Conservation (phyloP, 2,329 filamentous ascomycete genomes). For the Pseudodiploospora longispora region DNA sequence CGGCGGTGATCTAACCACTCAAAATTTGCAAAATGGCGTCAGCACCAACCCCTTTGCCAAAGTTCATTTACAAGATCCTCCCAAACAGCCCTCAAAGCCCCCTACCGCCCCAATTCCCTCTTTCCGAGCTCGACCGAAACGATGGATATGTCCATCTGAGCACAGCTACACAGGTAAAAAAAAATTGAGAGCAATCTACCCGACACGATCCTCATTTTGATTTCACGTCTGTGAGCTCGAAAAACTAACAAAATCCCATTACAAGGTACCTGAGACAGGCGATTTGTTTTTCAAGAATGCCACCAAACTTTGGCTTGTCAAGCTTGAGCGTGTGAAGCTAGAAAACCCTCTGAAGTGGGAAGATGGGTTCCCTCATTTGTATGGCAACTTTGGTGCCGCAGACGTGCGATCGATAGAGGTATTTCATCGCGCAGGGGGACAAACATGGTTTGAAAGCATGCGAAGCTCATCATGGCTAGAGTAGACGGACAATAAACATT, state of each 20-base stretch:
- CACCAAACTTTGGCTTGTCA: slow-evolving; percentile 41
- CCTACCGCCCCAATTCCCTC: slow-evolving; percentile 45
- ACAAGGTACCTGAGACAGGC: slow-evolving; percentile 36
- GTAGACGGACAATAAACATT: slow-evolving; percentile 12
- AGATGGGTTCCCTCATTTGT: slow-evolving; percentile 50
- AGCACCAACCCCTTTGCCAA: slow-evolving; percentile 22
- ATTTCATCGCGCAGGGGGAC: slow-evolving; percentile 35
- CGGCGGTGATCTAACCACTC: no score
- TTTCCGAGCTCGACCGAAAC: slow-evolving; percentile 50
- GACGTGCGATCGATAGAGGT: slow-evolving; percentile 40
- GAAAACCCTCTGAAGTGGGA: slow-evolving; percentile 45
- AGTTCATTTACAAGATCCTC: slow-evolving; percentile 54
- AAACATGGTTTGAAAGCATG: slow-evolving; percentile 42
- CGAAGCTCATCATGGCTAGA: slow-evolving; percentile 32
- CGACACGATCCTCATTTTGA: no score
- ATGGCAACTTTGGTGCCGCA: slow-evolving; percentile 46
- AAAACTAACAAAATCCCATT: neutral
- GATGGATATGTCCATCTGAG: slow-evolving; percentile 58
- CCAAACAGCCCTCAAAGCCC: slow-evolving; percentile 43
- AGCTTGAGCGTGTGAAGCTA: slow-evolving; percentile 41
- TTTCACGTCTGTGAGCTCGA: neutral
- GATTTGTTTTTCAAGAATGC: slow-evolving; percentile 34
- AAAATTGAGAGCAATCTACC: no score
- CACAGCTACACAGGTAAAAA: slow-evolving; percentile 42
- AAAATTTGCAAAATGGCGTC: slow-evolving; percentile 17